Evolutionary conservation across 2,329 filamentous ascomycete species (phyloP).

Genomic region (Dactylonectria estremocensis): DNA sequence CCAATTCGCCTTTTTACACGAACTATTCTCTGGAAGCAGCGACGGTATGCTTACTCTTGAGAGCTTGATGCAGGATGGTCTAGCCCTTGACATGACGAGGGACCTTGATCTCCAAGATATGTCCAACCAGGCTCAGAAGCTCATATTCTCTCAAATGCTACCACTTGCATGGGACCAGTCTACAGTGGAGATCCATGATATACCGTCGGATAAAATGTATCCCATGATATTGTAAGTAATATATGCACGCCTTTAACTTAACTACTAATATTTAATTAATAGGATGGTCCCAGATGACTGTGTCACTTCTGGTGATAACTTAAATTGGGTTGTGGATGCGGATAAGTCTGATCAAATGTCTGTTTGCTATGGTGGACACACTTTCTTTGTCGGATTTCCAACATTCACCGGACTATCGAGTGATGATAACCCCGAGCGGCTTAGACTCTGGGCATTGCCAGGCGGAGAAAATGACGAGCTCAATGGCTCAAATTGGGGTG

Average conservation of each 20-base stretch:
- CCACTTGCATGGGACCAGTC: background rate
- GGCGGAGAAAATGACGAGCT: background rate
- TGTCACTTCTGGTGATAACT: background rate
- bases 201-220: background rate
- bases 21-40: too few species aligned
- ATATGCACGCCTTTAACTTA: too few species aligned
- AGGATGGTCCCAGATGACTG: slow-evolving; percentile 1
- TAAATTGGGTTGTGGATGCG: background rate
- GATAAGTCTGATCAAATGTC: background rate
- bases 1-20: too few species aligned
- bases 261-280: too few species aligned
- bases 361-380: background rate
- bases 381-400: background rate
- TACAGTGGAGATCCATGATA: background rate
- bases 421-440: background rate
- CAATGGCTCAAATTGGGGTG: background rate
- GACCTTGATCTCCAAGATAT: background rate
- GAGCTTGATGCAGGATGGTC: too few species aligned
- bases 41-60: too few species aligned
- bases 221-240: slow-evolving; percentile 5
- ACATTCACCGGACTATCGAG: background rate
- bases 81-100: too few species aligned
- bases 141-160: background rate
- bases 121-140: background rate
- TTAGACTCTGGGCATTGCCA: background rate